Percentiles rank a stretch among this genome's conserved stretches.
Conservation (phyloP, 2,329 filamentous ascomycete species). For the Penicillium sp. region DNA sequence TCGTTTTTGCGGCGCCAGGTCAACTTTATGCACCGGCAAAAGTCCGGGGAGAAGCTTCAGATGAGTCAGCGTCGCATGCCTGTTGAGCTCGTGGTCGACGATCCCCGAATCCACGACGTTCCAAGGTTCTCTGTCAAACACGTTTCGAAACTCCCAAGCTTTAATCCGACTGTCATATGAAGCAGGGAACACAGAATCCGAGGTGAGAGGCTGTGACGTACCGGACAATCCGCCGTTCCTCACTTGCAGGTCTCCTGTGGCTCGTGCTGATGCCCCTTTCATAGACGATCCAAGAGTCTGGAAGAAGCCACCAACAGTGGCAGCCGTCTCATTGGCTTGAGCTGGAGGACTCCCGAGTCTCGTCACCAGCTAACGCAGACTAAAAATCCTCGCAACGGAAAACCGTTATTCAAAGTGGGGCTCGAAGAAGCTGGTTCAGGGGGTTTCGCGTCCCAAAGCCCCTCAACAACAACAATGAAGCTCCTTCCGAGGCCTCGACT, state of each 20-base stretch:
- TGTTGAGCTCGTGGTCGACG: constrained; percentile 5
- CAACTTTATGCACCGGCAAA: neutral
- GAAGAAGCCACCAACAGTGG: constrained; percentile 5
- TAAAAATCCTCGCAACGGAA: constrained; percentile 18
- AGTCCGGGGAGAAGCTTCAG: constrained; percentile 6
- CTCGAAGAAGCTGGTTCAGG: constrained; percentile 23
- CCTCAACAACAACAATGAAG: constrained; percentile 11
- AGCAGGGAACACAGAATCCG: neutral
- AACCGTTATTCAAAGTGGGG: constrained; percentile 27
- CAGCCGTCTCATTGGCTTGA: constrained; percentile 14
- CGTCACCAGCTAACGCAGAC: constrained; percentile 10
- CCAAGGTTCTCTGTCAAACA: neutral
- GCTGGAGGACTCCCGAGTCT: neutral
- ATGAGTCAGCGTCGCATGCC: constrained; percentile 7
- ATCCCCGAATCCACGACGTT: neutral
- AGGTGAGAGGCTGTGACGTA: neutral
- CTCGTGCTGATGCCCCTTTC: constrained; percentile 19
- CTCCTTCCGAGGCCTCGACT: constrained; percentile 7
- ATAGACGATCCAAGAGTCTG: constrained; percentile 9
- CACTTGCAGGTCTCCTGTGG: neutral
- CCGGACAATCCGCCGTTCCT: neutral
- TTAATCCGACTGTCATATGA: neutral
- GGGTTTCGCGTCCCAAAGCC: constrained; percentile 10
- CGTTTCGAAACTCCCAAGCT: neutral
- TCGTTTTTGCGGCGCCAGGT: neutral